Base-by-base conservation (phyloP, 1,284 basidiomycete species). In the Ganoderma leucocontextum region DNA sequence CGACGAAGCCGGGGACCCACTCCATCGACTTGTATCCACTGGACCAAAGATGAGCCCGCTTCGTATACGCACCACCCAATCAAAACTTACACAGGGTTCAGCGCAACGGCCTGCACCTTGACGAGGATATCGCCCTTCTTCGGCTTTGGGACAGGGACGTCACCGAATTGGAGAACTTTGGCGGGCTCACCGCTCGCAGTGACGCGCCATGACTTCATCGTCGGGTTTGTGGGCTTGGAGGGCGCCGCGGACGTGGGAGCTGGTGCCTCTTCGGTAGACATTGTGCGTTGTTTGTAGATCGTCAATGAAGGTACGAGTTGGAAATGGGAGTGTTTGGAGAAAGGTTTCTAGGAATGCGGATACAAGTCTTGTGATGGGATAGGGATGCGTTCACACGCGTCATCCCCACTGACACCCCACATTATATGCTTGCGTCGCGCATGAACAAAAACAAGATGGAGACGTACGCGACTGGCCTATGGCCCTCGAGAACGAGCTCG, bases 1-100 rank as follows among this genome's bases (percentile, higher is more conserved):
- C 80, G 0, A 89, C 35, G 61, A 87, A 79, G 62, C 84, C 83
- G 5, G 91, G 88, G 4, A 87, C 39, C 6, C 80, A 8, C n/a
- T 78, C 78, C 84, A 91, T 86, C 1, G 88, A 4, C 75, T 91
- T 91, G 75, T 86, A 87, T 0, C 86, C 87, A 52, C 86, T 88
- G 38, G 25, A 35, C 5, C 25, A 9, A n/a, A 25, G 25, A 25
- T 62, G 35, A 62, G 47, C 35, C 52, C 6, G 22, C 22, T 17
- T 35, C 53, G 60, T 44, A 41, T 47, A 64, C 62, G 8, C 55
- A 13, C 10, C 69, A 7, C n/a, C 36, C 42, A 35, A 19, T 17
- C 13, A 22, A 33, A 79, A 85, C 73, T 79, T 59, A 91, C 86
- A 89, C 82, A 0, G 91, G 91, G 75, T 94, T 94, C 52, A 93